Base-by-base conservation (phyloP, 305 asterid species). In the Fraxinus velutina region DNA sequence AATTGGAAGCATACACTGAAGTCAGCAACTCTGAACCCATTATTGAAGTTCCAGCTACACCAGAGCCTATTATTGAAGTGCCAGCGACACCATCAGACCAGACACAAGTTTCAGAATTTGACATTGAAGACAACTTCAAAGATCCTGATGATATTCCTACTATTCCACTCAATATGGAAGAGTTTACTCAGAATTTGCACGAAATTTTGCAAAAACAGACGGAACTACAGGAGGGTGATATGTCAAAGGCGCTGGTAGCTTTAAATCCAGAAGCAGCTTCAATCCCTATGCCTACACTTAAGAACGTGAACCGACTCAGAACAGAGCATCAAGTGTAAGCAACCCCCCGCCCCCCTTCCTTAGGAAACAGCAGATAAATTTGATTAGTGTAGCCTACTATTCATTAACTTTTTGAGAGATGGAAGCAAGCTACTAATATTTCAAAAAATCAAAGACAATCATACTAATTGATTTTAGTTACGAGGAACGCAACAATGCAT, bases 171-270 rank as follows among this genome's bases (percentile, higher is more conserved):
- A 94, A 96, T 85, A 88, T 96, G 87, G 91, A 90, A 82, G 88
- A 91, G 88, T 90, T 96, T 86, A 86, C 93, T 83, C 93, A 93
- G 80, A 96, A 90, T 84, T 81, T 96, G 91, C 96, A 91, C 87
- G 87, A 84, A 74, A 88, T 91, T 83, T 83, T 96, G 86, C 88
- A 89, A 88, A 89, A 88, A 80, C 90, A 88, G 78, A 82, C 86
- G 71, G 93, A 92, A 75, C 86, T 94, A 52, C 47, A 8, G 44
- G 44, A 37, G 83, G 86, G 89, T 8, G 90, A 92, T 80, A 90
- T 90, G 94, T 94, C 98, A 75, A 93, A 89, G 81, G 98, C 98
- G 62, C 88, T 94, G 71, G 96, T 96, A 68, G 94, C 96, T 90
- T 86, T 96, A 83, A 90, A 92, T 83, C 85, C 93, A 80, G 91